Evolutionary conservation across 1,284 basidiomycete genomes (phyloP), one percentile per base, ranked within the genome.

Genomic region (Quambalaria eucalypti): DNA sequence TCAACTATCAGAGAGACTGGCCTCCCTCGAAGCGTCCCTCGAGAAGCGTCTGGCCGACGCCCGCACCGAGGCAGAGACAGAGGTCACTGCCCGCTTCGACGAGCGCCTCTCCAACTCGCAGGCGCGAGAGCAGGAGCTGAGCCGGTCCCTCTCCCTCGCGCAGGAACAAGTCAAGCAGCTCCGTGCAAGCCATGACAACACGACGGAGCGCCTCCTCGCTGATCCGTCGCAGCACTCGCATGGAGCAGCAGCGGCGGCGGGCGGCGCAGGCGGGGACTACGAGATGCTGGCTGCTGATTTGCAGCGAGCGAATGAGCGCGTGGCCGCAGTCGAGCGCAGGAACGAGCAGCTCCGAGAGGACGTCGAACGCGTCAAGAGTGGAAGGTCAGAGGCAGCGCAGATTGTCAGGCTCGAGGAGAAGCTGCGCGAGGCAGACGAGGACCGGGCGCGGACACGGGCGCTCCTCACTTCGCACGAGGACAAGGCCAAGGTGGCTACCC

Each of bases 51-150:
- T 96, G 54, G 81, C 84, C 58, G 89, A 93, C 65, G 85, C 86
- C 66, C 85, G 93, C 16, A 79, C 80, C 0, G 87, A 89, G 75
- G 92, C 95, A 77, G 90, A 95, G 79, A 90, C 89, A 56, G 92
- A 96, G 77, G 80, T 96, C 10, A 89, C 92, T 63, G 93, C 93
- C 19, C 90, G 88, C 5, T 96, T 95, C 68, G 92, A 97, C 67
- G 93, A 98, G 78, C 85, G 87, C 66, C 82, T 97, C 74, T 82
- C 87, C 55, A 97, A 97, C 76, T 93, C 93, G 65, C 88, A 92
- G 75, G 90, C 95, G 71, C 82, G 91, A 50, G 92, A 97, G 77
- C 86, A 88, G 73, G 91, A 93, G 68, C 79, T 96, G 48, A 87
- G 88, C 63, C 84, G 87, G 21, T 91, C 96, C 70, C 81, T 96